Conservation (phyloP, 768 basidiomycete genomes). For the Tylopilus intermedius region DNA sequence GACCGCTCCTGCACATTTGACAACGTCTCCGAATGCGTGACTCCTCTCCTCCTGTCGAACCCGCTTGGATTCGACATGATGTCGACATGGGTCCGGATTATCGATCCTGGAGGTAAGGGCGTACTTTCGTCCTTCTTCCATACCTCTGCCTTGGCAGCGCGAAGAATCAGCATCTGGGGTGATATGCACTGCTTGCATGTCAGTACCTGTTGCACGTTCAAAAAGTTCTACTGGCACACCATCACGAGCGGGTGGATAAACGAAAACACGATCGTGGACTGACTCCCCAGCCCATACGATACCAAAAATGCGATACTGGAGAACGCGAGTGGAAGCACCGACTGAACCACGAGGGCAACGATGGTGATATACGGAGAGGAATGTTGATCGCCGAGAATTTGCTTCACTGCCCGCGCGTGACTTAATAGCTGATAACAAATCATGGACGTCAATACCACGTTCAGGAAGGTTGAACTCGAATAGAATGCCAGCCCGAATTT, state of each 20-base stretch:
- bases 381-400: too few species aligned
- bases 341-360: neutral
- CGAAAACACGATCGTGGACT: too few species aligned
- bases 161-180: too few species aligned
- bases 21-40: neutral
- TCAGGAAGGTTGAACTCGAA: neutral
- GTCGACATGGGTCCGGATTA: neutral
- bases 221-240: too few species aligned
- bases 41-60: neutral
- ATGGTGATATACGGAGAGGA: neutral
- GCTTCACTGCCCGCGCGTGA: too few species aligned
- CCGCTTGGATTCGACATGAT: neutral
- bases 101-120: too few species aligned
- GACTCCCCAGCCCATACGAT: neutral
- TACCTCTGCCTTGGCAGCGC: too few species aligned
- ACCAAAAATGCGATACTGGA: neutral
- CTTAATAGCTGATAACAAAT: too few species aligned
- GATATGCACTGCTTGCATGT: too few species aligned
- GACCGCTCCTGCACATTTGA: neutral
- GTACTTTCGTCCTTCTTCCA: too few species aligned
- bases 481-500: neutral
- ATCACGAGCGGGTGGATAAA: too few species aligned
- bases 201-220: too few species aligned
- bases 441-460: neutral
- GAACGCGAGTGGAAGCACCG: neutral